Base-by-base conservation (phyloP, 2,329 filamentous ascomycete genomes). In the Diaporthe sp. region DNA sequence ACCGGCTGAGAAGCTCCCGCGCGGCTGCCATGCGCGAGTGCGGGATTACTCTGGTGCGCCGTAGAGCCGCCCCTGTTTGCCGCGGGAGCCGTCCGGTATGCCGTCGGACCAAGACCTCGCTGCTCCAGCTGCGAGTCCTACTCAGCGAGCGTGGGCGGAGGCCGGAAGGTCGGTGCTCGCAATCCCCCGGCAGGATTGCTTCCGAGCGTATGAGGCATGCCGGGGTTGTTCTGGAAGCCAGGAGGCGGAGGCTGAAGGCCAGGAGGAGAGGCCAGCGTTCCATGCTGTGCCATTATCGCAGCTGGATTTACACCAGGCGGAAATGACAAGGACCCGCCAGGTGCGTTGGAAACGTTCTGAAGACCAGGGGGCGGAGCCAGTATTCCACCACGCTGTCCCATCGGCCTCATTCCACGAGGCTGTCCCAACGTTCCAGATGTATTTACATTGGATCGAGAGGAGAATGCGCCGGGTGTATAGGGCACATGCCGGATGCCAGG, bases 41-140 rank as follows among this genome's bases (percentile, higher is more conserved):
- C 12, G 20, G 44, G 31, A 37, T 13, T 15, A 49, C 22, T n/a
- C 7, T 3, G 61, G 6, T 13, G 20, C 10, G 44, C 10, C 12
- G 28, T 6, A 17, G 28, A 51, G 22, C 22, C 10, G 17, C 42
- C 44, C 5, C 44, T 15, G 31, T 39, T 39, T 17, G 22, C 22
- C 3, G 31, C 39, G 22, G 12, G 5, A 7, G 44, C 15, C 28
- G 44, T 10, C 6, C 12, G 6, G 31, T 51, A 37, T 12, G 63
- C 44, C 20, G 31, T 25, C 31, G 44, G 8, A 37, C 65, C 65
- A 15, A 53, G 12, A 1, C 65, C 31, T 34, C 47, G 31, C 34
- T 22, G 44, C 65, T 39, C 44, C 22, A 53, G 65, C 44, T 68
- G 22, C 15, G 47, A 53, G 65, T 53, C 65, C 65, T 68, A 53